Percentiles rank a stretch among this genome's conserved stretches.
Evolutionary conservation across 176 grass and related monocot species (phyloP).

Genomic region (Tillandsia leiboldiana): DNA sequence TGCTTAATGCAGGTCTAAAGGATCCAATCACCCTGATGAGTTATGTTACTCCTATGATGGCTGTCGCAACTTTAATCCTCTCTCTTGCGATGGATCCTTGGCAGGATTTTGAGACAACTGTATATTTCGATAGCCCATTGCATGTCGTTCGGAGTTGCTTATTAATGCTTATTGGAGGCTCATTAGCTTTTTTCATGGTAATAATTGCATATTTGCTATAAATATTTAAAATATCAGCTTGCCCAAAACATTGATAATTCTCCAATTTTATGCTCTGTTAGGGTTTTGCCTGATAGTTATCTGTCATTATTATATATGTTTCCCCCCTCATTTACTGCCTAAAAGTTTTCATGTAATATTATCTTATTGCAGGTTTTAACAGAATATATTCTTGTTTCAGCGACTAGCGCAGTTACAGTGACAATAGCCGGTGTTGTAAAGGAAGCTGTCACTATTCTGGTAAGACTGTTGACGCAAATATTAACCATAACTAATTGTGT

Average conservation of each 20-base stretch:
- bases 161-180: conserved; percentile 85
- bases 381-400: conserved; percentile 98
- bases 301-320: too few species aligned
- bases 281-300: not conserved
- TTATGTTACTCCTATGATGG: conserved; percentile 91
- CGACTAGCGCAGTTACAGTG: conserved; percentile 96
- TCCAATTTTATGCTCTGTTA: not conserved
- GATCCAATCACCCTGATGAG: conserved; percentile 97
- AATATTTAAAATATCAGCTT: too few species aligned
- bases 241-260: not conserved
- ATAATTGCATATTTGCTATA: conserved; percentile 5
- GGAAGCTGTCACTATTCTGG: conserved; percentile 98
- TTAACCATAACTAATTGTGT: not conserved
- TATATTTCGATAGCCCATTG: conserved; percentile 88
- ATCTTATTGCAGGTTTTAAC: conserved; percentile 86
- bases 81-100: conserved; percentile 92
- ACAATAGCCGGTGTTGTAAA: conserved; percentile 98
- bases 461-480: conserved; percentile 14
- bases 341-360: not conserved
- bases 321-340: too few species aligned
- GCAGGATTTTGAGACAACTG: conserved; percentile 68
- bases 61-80: conserved; percentile 75
- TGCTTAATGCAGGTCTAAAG: conserved; percentile 60
- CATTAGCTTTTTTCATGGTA: conserved; percentile 98
- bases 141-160: conserved; percentile 69